These are phyloP conservation scores for Xylariales sp. DNA, from an alignment of 2,329 filamentous ascomycete genomes.

Conservation along the genomic window DNA sequence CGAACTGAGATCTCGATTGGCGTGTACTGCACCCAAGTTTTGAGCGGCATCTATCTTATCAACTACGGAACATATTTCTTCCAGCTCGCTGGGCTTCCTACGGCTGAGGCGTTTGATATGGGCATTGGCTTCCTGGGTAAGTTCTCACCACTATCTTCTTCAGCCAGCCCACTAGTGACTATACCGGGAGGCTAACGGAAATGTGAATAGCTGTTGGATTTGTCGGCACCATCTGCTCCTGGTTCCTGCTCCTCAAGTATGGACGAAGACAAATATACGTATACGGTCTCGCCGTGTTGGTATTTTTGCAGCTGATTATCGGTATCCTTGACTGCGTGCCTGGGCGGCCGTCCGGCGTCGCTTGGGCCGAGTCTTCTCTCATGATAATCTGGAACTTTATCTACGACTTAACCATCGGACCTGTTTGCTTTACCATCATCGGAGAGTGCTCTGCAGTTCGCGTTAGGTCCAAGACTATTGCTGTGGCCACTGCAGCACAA, in stretches of 20 bases:
- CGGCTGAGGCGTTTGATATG: conserved; percentile 48
- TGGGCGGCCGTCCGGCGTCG: conserved; percentile 29
- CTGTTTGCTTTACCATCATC: conserved; percentile 48
- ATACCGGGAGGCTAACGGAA: neutral
- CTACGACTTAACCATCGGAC: conserved; percentile 49
- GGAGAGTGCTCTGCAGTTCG: conserved; percentile 44
- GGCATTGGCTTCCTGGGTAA: conserved; percentile 44
- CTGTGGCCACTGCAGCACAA: conserved; percentile 37
- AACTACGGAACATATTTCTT: conserved; percentile 62
- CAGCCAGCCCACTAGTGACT: conserved; percentile 30
- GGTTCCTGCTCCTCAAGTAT: conserved; percentile 42
- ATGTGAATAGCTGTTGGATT: conserved; percentile 42
- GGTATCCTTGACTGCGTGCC: conserved; percentile 43
- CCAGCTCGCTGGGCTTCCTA: conserved; percentile 48
- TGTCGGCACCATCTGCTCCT: conserved; percentile 48
- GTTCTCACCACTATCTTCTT: conserved; percentile 7
- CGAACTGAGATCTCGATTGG: conserved; percentile 54
- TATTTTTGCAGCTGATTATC: conserved; percentile 40
- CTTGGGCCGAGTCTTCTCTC: conserved; percentile 45
- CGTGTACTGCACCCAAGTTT: conserved; percentile 61
- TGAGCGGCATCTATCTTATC: conserved; percentile 60
- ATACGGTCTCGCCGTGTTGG: conserved; percentile 37
- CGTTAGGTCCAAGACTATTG: conserved; percentile 39
- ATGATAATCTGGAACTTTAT: conserved; percentile 46
- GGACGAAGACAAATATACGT: conserved; percentile 50